These are phyloP conservation scores for Carex cristatella DNA, from an alignment of 176 grass and related monocot genomes.

Conservation along the genomic window DNA sequence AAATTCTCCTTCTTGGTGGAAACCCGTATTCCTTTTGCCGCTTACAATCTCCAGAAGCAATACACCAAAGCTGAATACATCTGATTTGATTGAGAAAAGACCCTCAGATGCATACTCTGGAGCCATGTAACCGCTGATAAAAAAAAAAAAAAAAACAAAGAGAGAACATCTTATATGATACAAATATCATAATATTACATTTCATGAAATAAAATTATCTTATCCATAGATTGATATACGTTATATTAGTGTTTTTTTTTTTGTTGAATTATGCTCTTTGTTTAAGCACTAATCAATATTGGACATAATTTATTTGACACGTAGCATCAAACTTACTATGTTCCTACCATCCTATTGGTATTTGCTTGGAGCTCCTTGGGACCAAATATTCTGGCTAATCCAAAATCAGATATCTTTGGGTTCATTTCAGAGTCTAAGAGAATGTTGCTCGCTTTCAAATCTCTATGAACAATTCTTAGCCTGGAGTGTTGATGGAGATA, in stretches of 20 bases:
- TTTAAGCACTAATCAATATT: too few relatives aligned
- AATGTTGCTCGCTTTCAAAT: slow-evolving; percentile 13
- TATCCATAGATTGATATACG: too few relatives aligned
- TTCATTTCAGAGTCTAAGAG: slow-evolving; percentile 10
- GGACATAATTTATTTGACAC: too few relatives aligned
- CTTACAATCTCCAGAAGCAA: slow-evolving; percentile 33
- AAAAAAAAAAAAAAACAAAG: background rate
- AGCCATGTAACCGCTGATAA: slow-evolving; percentile 40
- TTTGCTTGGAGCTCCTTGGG: background rate
- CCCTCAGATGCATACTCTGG: slow-evolving; percentile 39
- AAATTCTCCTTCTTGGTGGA: slow-evolving; percentile 12
- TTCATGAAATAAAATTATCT: too few relatives aligned
- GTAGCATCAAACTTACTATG: background rate
- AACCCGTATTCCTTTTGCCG: slow-evolving; percentile 4
- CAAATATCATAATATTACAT: too few relatives aligned
- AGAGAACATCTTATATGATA: background rate
- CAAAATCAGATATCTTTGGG: slow-evolving; percentile 17
- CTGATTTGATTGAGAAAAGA: slow-evolving; percentile 35
- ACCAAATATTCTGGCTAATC: slow-evolving; percentile 6
- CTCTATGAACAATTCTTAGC: slow-evolving; percentile 2
- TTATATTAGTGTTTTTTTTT: too few relatives aligned
- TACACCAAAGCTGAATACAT: slow-evolving; percentile 43
- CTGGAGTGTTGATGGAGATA: slow-evolving; percentile 2
- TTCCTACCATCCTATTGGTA: background rate
- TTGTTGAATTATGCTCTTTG: too few relatives aligned